These are phyloP conservation scores for Coemansia sp. DNA, from an alignment of 371 early-diverging fungal species.

Conservation along the genomic window DNA sequence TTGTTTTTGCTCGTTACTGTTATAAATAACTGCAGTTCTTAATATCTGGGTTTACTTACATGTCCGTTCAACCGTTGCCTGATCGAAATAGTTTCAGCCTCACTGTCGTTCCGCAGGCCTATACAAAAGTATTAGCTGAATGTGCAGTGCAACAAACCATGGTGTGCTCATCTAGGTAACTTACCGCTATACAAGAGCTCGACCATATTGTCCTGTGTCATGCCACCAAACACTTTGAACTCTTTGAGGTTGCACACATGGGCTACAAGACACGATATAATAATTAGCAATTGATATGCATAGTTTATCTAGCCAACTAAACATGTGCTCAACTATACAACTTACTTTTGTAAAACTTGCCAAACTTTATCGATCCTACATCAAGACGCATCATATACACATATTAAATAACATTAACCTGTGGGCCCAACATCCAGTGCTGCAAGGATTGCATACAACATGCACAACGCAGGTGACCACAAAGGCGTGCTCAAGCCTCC, in stretches of 20 bases:
- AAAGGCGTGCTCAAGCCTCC: too few species aligned
- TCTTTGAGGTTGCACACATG: conserved; percentile 97
- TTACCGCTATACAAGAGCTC: conserved; percentile 86
- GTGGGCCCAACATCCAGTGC: too few species aligned
- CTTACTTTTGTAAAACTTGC: conserved; percentile 89
- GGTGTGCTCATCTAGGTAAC: conserved; percentile 3
- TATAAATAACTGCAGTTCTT: background rate
- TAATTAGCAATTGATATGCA: background rate
- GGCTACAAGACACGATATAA: conserved; percentile 48
- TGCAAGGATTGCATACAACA: too few species aligned
- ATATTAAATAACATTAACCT: too few species aligned
- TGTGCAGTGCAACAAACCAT: background rate
- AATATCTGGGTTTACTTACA: conserved; percentile 15
- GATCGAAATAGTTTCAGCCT: conserved; percentile 85
- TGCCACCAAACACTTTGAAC: conserved; percentile 90
- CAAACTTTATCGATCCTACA: conserved; percentile 85
- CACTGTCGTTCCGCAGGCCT: conserved; percentile 86
- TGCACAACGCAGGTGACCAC: too few species aligned
- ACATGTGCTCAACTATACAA: background rate
- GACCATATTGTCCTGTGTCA: conserved; percentile 72
- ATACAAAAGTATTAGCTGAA: background rate
- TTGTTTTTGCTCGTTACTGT: background rate
- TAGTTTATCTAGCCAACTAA: background rate
- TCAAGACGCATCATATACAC: background rate
- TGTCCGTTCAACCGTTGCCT: conserved; percentile 56